Evolutionary conservation across 2,329 filamentous ascomycete genomes (phyloP).

Genomic region (Ophiostoma australiae): DNA sequence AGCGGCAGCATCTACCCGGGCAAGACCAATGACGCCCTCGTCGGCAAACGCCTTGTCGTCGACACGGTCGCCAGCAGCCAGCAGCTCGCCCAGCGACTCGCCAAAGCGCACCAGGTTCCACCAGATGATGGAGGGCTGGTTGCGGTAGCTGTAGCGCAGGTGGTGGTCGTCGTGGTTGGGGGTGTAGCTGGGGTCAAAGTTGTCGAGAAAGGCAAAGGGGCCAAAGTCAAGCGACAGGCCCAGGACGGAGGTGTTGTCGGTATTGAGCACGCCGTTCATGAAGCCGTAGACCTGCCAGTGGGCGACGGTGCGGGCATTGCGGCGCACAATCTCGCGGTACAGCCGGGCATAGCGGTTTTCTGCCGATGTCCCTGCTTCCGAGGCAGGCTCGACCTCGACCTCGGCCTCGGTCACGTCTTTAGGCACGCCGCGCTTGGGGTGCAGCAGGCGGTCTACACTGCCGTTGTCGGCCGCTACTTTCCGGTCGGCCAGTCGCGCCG

Average conservation of each 20-base stretch:
- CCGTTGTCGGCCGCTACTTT: slow-evolving; percentile 26
- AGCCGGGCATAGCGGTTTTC: slow-evolving; percentile 85
- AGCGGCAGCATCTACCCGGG: slow-evolving; percentile 11
- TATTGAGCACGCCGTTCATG: slow-evolving; percentile 97
- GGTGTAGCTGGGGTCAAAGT: slow-evolving; percentile 90
- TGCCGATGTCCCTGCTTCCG: slow-evolving; percentile 36
- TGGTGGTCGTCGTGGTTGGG: slow-evolving; percentile 93
- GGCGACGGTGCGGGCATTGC: slow-evolving; percentile 83
- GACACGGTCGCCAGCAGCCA: slow-evolving; percentile 68
- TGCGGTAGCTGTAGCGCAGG: slow-evolving; percentile 84
- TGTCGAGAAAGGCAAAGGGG: slow-evolving; percentile 95
- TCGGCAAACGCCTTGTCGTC: slow-evolving; percentile 67
- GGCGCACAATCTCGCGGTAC: slow-evolving; percentile 79
- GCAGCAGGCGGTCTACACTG: slow-evolving; percentile 15
- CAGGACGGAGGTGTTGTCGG: slow-evolving; percentile 89
- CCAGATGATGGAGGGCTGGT: slow-evolving; percentile 95
- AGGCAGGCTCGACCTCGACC: too few species aligned
- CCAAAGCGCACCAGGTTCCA: slow-evolving; percentile 94
- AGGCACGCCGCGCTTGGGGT: slow-evolving; percentile 30
- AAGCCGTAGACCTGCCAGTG: slow-evolving; percentile 98
- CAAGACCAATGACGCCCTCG: slow-evolving; percentile 55
- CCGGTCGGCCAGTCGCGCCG: slow-evolving; percentile 51
- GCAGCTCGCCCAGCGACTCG: slow-evolving; percentile 80
- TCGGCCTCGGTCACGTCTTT: slow-evolving; percentile 12
- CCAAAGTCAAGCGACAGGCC: slow-evolving; percentile 92